phyloP scores from a whole-genome alignment of 2,329 filamentous ascomycete genomes.

The Hortaea werneckii region DNA sequence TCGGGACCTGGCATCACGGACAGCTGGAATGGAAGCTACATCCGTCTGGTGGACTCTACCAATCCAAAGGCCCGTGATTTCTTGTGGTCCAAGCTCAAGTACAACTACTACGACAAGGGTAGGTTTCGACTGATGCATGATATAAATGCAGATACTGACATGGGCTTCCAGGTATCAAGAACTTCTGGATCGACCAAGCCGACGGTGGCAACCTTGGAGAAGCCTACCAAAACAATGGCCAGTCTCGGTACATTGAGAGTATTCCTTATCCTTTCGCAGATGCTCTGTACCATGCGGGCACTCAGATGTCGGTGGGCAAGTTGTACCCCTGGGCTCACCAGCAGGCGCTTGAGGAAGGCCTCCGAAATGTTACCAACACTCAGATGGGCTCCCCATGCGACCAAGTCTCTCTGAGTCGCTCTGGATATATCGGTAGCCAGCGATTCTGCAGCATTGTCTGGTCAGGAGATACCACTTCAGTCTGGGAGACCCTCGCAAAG shows the following conservation, averaged over 20 bases:
- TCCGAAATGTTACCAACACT: conserved; percentile 18
- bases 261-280: conserved; percentile 22
- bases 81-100: conserved; percentile 19
- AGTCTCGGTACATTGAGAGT: conserved; percentile 18
- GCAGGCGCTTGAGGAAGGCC: conserved; percentile 21
- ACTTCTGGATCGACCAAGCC: conserved; percentile 28
- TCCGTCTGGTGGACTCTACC: conserved; percentile 24
- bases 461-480: conserved; percentile 22
- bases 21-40: conserved; percentile 23
- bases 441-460: conserved; percentile 25
- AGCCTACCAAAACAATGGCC: conserved; percentile 30
- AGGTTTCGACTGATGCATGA: too few relatives aligned
- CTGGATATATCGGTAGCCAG: conserved; percentile 24
- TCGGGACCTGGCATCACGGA: conserved; percentile 21
- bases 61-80: conserved; percentile 22
- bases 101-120: conserved; percentile 22
- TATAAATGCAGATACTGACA: too few relatives aligned
- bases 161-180: conserved; percentile 18
- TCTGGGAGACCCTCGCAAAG: conserved; percentile 20
- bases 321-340: conserved; percentile 25
- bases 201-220: conserved; percentile 28
- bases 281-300: conserved; percentile 23
- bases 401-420: conserved; percentile 18
- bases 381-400: conserved; percentile 18
- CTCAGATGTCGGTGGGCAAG: conserved; percentile 19